phyloP scores from a whole-genome alignment of 1,284 basidiomycete species.

The Pseudozyma thailandica region DNA sequence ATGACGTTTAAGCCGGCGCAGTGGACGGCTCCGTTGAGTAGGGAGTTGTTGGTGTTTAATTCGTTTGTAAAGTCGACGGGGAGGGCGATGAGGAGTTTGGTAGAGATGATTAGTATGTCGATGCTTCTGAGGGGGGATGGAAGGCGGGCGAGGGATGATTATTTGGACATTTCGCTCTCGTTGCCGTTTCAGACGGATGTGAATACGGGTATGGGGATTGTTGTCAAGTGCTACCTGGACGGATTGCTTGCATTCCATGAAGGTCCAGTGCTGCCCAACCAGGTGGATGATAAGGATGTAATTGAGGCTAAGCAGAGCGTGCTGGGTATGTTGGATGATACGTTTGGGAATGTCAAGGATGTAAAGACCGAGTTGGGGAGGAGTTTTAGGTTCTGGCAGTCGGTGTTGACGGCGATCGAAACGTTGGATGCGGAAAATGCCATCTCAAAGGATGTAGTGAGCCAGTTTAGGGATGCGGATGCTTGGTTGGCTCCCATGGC shows the following conservation, averaged over 20 bases:
- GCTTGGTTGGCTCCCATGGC: conserved; percentile 79
- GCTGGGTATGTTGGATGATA: conserved; percentile 89
- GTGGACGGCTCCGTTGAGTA: conserved; percentile 85
- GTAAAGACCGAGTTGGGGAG: conserved; percentile 89
- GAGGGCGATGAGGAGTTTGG: conserved; percentile 85
- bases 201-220: conserved; percentile 96
- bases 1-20: conserved; percentile 79
- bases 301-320: conserved; percentile 85
- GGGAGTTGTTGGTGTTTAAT: conserved; percentile 97
- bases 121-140: conserved; percentile 90
- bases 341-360: conserved; percentile 86
- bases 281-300: conserved; percentile 78
- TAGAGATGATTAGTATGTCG: conserved; percentile 90
- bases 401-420: conserved; percentile 87
- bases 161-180: conserved; percentile 84
- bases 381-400: conserved; percentile 97
- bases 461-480: conserved; percentile 94
- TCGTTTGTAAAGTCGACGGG: conserved; percentile 91
- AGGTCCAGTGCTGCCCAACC: conserved; percentile 72
- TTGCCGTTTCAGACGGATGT: conserved; percentile 86
- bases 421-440: conserved; percentile 76
- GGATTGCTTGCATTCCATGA: conserved; percentile 81
- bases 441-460: conserved; percentile 82
- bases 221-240: conserved; percentile 87
- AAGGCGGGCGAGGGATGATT: conserved; percentile 84